These are phyloP conservation scores for Linnemannia schmuckeri DNA, from an alignment of 192 early-diverging fungal genomes.

Conservation along the genomic window DNA sequence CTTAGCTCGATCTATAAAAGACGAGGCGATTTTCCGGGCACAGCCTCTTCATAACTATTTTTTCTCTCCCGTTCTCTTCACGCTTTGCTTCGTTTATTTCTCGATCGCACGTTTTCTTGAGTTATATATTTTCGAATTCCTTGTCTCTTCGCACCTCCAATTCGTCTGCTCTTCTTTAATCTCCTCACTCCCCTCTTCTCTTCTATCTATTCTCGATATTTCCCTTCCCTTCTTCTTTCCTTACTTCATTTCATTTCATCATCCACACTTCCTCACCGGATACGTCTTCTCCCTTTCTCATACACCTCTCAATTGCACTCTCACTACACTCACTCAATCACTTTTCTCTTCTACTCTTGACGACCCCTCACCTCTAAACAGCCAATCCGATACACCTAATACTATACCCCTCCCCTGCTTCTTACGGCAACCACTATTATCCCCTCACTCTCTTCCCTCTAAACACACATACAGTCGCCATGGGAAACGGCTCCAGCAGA, in stretches of 20 bases:
- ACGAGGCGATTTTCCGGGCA: not conserved
- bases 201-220: constrained; percentile 15
- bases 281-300: not conserved
- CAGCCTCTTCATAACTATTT: not conserved
- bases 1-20: not conserved
- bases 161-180: constrained; percentile 1
- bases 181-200: not conserved
- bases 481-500: constrained; percentile 51
- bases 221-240: constrained; percentile 3
- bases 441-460: not conserved
- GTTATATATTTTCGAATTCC: constrained; percentile 8
- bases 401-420: not conserved
- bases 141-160: not conserved
- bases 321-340: not conserved
- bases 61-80: too few relatives aligned
- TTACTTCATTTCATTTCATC: constrained; percentile 17
- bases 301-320: not conserved
- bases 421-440: not conserved
- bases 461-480: constrained; percentile 6
- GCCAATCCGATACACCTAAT: not conserved
- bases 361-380: not conserved
- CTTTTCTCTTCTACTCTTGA: not conserved
- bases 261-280: constrained; percentile 6
- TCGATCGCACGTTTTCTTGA: not conserved
- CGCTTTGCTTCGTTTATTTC: not conserved